Conservation (phyloP, 495 filamentous ascomycete genomes). For the Hyaloscypha finlandica region DNA sequence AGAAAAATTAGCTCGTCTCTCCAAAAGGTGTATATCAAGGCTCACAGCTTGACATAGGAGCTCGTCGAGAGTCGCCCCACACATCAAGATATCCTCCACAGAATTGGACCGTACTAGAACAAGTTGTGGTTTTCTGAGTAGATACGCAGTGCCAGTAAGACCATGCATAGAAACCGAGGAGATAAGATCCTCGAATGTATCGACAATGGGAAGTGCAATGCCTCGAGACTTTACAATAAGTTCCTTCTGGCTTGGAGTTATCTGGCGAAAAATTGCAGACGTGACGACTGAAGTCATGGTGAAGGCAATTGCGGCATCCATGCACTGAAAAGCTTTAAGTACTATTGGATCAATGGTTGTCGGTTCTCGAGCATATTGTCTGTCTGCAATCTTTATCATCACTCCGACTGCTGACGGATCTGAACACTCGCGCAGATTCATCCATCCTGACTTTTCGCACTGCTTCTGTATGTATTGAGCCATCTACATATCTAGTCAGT, state of each 20-base stretch:
- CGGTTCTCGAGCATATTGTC: background rate
- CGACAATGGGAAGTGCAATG: constrained; percentile 37
- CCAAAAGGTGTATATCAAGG: background rate
- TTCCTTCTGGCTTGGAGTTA: constrained; percentile 40
- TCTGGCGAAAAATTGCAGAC: constrained; percentile 33
- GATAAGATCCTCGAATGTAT: constrained; percentile 31
- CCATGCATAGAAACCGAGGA: constrained; percentile 29
- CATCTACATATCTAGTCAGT: background rate
- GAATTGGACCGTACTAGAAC: constrained; percentile 44
- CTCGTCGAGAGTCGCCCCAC: constrained; percentile 40
- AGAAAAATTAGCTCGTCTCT: too few relatives aligned
- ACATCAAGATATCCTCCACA: constrained; percentile 38
- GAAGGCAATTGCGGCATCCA: constrained; percentile 31
- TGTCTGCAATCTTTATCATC: background rate
- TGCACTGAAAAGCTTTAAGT: background rate
- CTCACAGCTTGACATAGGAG: constrained; percentile 24
- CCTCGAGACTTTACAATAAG: constrained; percentile 35
- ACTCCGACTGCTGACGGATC: background rate
- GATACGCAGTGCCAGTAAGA: constrained; percentile 32
- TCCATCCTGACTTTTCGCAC: background rate
- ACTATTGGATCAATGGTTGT: background rate
- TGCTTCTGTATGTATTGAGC: background rate
- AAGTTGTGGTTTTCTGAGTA: constrained; percentile 39
- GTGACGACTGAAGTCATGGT: constrained; percentile 43
- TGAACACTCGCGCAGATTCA: background rate